Evolutionary conservation across 2,329 filamentous ascomycete genomes (phyloP).

Genomic region (Xylaria sp.): DNA sequence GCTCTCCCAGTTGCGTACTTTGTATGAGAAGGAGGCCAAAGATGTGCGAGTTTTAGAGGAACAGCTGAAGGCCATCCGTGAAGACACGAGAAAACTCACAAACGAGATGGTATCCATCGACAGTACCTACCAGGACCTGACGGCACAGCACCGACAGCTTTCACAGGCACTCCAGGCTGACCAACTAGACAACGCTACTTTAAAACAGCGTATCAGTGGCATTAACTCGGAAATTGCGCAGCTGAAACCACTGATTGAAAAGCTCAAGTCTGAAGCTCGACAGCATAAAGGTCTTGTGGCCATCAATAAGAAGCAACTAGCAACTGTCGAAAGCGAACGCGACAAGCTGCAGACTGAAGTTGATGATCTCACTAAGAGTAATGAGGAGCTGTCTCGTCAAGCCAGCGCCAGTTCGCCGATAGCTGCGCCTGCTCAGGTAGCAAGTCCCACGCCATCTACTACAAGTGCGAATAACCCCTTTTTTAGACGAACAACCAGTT

Average conservation of each 20-base stretch:
- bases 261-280: slow-evolving; percentile 88
- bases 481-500: slow-evolving; percentile 77
- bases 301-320: slow-evolving; percentile 98
- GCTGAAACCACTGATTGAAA: slow-evolving; percentile 91
- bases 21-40: slow-evolving; percentile 94
- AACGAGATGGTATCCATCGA: slow-evolving; percentile 86
- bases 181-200: slow-evolving; percentile 83
- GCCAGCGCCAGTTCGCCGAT: slow-evolving; percentile 62
- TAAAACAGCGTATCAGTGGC: slow-evolving; percentile 88
- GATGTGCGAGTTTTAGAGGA: slow-evolving; percentile 87
- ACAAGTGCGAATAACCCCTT: slow-evolving; percentile 92
- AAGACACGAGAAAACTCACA: slow-evolving; percentile 85
- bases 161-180: slow-evolving; percentile 81
- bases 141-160: slow-evolving; percentile 82
- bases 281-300: slow-evolving; percentile 97
- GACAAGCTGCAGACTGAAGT: slow-evolving; percentile 88
- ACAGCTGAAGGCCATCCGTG: slow-evolving; percentile 77
- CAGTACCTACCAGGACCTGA: slow-evolving; percentile 80
- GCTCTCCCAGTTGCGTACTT: slow-evolving; percentile 82
- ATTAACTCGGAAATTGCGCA: slow-evolving; percentile 85
- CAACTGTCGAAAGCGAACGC: slow-evolving; percentile 86
- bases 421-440: slow-evolving; percentile 60
- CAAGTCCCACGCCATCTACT: slow-evolving; percentile 75
- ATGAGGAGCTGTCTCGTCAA: slow-evolving; percentile 66
- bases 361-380: slow-evolving; percentile 72